A percentile compares a stretch with the other conserved stretches of the same genome.
Evolutionary conservation across 139 green algal genomes (phyloP).

Genomic region (Chlorella sp.): DNA sequence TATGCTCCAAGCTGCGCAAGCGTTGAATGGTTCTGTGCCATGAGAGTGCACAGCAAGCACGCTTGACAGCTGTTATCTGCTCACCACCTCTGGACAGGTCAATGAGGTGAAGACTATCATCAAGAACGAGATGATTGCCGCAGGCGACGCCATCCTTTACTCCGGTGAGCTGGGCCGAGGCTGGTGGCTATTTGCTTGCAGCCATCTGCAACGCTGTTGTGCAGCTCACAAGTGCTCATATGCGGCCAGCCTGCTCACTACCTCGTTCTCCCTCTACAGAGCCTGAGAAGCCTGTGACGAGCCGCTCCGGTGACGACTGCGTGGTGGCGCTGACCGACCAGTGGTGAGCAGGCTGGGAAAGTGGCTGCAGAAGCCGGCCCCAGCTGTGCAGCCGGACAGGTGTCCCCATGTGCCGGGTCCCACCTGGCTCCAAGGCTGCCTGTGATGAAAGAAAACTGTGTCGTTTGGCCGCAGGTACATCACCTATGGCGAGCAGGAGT

Average conservation of each 20-base stretch:
- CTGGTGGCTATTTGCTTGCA: no score
- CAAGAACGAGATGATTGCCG: conserved; percentile 85
- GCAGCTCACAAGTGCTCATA: no score
- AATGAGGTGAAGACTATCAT: conserved; percentile 93
- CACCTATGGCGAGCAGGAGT: conserved; percentile 92
- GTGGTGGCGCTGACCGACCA: conserved; percentile 99
- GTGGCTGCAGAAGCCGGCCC: background rate
- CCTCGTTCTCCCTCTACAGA: conserved; percentile 67
- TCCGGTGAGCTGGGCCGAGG: conserved; percentile 35
- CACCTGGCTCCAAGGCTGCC: no score
- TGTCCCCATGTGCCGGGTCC: no score
- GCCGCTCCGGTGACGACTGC: conserved; percentile 93
- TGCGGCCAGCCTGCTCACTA: no score
- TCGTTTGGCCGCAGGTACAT: conserved; percentile 84
- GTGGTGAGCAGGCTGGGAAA: conserved; percentile 71
- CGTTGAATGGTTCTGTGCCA: no score
- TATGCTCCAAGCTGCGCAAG: no score
- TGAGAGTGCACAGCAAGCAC: no score
- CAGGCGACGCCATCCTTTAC: conserved; percentile 87
- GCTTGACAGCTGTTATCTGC: no score
- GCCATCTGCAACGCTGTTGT: no score
- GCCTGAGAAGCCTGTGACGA: conserved; percentile 86
- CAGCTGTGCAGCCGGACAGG: no score
- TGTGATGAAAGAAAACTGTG: no score
- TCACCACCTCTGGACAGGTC: conserved; percentile 42